phyloP scores from a whole-genome alignment of 2,329 filamentous ascomycete species.

The Xylaria hypoxylon region DNA sequence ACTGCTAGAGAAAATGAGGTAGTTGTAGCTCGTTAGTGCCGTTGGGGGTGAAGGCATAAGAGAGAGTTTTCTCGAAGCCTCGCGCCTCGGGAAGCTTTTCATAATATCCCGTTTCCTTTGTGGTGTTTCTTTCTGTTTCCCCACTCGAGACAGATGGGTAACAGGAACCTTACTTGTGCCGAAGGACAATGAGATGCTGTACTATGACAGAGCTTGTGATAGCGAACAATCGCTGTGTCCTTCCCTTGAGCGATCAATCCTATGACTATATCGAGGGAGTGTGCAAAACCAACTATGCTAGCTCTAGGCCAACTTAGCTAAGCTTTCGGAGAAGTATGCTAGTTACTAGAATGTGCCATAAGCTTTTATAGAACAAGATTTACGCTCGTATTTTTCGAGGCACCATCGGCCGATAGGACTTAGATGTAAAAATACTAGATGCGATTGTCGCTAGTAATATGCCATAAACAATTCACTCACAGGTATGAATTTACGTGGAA shows the following conservation, averaged over 20 bases:
- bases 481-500: neutral
- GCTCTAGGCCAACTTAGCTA: too few species aligned
- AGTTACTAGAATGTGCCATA: too few species aligned
- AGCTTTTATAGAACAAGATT: too few species aligned
- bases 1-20: neutral
- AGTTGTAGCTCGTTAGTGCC: slow-evolving; percentile 11
- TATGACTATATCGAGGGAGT: neutral
- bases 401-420: too few species aligned
- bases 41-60: too few species aligned
- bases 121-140: neutral
- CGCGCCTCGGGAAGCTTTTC: neutral
- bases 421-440: too few species aligned
- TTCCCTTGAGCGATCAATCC: neutral
- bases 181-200: neutral
- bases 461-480: too few species aligned
- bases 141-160: neutral
- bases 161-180: neutral
- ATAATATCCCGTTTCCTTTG: slow-evolving; percentile 8
- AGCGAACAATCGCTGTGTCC: neutral
- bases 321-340: too few species aligned
- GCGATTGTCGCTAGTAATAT: too few species aligned
- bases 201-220: neutral
- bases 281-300: too few species aligned
- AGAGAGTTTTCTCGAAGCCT: neutral
- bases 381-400: too few species aligned